phyloP scores from a whole-genome alignment of 495 filamentous ascomycete genomes.

The Sphaerosporella brunnea region DNA sequence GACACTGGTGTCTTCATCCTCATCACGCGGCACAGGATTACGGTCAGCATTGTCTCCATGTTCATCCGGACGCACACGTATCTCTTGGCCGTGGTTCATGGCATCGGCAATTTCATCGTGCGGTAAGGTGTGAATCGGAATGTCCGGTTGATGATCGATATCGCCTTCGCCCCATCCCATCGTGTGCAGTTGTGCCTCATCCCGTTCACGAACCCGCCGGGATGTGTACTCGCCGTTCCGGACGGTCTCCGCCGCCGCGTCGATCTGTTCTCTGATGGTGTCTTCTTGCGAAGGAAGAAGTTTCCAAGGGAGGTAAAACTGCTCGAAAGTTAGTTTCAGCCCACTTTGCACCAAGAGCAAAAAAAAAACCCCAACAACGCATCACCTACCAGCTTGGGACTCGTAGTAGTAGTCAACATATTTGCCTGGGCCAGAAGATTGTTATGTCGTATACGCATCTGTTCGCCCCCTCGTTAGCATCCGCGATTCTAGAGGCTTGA shows the following conservation, averaged over 20 bases:
- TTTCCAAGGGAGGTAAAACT: constrained; percentile 89
- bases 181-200: constrained; percentile 12
- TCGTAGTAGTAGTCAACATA: constrained; percentile 53
- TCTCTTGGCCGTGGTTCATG: background rate
- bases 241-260: constrained; percentile 37
- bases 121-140: background rate
- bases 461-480: constrained; percentile 12
- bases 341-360: too few species aligned
- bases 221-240: constrained; percentile 36
- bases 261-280: constrained; percentile 41
- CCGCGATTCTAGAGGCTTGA: background rate
- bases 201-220: constrained; percentile 11
- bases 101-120: constrained; percentile 9
- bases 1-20: too few species aligned
- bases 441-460: constrained; percentile 69
- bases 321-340: constrained; percentile 18
- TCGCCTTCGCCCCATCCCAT: background rate
- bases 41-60: background rate
- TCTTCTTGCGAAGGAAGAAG: constrained; percentile 43
- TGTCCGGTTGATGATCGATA: background rate
- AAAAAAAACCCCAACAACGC: background rate
- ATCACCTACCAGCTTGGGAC: constrained; percentile 52
- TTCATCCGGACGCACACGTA: background rate
- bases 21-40: background rate
- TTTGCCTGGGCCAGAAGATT: constrained; percentile 55